Conservation (phyloP, 1,284 basidiomycete genomes). For the Rugosomyces carneus region DNA sequence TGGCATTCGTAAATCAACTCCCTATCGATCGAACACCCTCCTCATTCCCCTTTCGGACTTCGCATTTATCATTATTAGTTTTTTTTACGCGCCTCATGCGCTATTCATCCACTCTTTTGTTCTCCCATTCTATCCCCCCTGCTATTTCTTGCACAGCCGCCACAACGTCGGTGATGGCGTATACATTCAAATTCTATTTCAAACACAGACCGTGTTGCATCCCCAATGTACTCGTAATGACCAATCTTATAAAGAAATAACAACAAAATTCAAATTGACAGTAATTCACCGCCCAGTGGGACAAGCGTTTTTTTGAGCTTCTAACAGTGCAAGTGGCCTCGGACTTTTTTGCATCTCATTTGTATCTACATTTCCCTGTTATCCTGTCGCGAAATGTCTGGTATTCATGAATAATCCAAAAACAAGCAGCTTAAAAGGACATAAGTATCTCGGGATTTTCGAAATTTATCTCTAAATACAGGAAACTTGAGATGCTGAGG, state of each 20-base stretch:
- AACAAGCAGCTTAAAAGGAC: too few species aligned
- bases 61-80: slow-evolving; percentile 19
- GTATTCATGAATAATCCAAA: too few species aligned
- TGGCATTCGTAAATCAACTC: slow-evolving; percentile 8
- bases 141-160: neutral
- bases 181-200: neutral
- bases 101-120: slow-evolving; percentile 16
- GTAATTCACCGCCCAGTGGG: too few species aligned
- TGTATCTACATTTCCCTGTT: too few species aligned
- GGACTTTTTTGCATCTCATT: too few species aligned
- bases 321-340: too few species aligned
- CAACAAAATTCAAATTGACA: too few species aligned
- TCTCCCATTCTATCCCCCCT: slow-evolving; percentile 16
- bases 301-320: too few species aligned
- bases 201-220: neutral
- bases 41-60: slow-evolving; percentile 8
- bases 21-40: slow-evolving; percentile 1
- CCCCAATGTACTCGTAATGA: neutral
- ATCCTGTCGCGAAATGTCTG: too few species aligned
- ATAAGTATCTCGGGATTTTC: too few species aligned
- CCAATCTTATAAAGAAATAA: neutral
- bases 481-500: too few species aligned
- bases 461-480: too few species aligned
- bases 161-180: neutral
- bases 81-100: slow-evolving; percentile 7